phyloP scores from a whole-genome alignment of 306 rosid genomes.

The Luffa acutangula region DNA sequence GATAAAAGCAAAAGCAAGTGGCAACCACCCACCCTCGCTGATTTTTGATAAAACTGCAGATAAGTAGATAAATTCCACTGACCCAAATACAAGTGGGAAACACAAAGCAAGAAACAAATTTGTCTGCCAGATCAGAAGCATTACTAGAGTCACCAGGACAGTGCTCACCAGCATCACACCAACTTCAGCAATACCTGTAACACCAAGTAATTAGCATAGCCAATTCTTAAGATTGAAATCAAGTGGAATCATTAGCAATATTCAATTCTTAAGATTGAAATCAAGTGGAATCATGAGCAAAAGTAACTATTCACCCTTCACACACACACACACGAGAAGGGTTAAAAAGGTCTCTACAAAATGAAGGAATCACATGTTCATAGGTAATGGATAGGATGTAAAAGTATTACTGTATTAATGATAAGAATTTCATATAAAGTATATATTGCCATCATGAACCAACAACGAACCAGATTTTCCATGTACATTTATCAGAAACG shows the following conservation, averaged over 20 bases:
- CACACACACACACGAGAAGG: background rate
- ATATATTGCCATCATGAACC: background rate
- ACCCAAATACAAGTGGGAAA: slow-evolving; percentile 67
- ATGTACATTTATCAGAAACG: background rate
- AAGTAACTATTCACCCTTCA: background rate
- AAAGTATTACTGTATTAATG: background rate
- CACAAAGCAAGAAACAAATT: slow-evolving; percentile 64
- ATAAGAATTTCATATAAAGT: background rate
- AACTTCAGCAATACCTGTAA: slow-evolving; percentile 95
- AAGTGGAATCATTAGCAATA: background rate
- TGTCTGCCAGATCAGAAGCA: slow-evolving; percentile 95
- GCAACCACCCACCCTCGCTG: slow-evolving; percentile 89
- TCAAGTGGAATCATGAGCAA: background rate
- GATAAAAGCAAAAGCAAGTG: slow-evolving; percentile 67
- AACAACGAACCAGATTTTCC: background rate
- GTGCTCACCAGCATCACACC: slow-evolving; percentile 97
- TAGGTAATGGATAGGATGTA: background rate
- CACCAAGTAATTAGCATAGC: slow-evolving; percentile 16
- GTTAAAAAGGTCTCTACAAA: background rate
- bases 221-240: background rate
- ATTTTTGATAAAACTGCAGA: slow-evolving; percentile 70
- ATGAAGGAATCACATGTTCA: background rate
- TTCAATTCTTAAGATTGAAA: background rate
- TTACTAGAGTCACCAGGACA: slow-evolving; percentile 74
- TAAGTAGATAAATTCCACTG: slow-evolving; percentile 72